phyloP scores from a whole-genome alignment of 1,139 yeast genomes.

The Sugiyamaella novakii region DNA sequence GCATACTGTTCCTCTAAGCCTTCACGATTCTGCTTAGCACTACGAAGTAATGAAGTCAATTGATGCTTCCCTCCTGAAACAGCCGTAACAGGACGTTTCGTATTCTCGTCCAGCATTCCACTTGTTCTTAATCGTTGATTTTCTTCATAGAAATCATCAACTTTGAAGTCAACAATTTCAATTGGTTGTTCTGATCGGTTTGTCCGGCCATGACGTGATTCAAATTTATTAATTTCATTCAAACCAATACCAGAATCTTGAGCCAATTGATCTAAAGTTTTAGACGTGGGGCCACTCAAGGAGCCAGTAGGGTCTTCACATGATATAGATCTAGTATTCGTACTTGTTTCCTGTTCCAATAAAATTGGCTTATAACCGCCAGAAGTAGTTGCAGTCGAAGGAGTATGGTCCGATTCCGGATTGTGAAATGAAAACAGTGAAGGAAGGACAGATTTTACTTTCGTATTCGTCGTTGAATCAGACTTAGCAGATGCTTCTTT shows the following conservation, averaged over 20 bases:
- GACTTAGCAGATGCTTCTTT: not conserved
- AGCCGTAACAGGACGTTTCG: constrained; percentile 34
- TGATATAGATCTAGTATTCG: no score
- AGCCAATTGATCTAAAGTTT: constrained; percentile 14
- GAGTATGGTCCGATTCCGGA: constrained; percentile 4
- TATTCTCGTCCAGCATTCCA: constrained; percentile 32
- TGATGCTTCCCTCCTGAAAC: constrained; percentile 40
- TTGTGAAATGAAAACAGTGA: constrained; percentile 24
- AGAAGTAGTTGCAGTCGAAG: constrained; percentile 17
- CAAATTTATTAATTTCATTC: constrained; percentile 16
- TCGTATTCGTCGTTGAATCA: not conserved
- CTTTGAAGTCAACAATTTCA: constrained; percentile 36
- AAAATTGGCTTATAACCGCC: constrained; percentile 23
- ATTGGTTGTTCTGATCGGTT: constrained; percentile 17
- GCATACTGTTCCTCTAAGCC: constrained; percentile 37
- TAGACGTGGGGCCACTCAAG: no score
- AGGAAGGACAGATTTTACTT: constrained; percentile 13
- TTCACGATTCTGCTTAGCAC: constrained; percentile 37
- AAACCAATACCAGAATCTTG: constrained; percentile 13
- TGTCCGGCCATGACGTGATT: constrained; percentile 13
- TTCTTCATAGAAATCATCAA: constrained; percentile 36
- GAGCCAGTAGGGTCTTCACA: no score
- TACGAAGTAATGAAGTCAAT: constrained; percentile 35
- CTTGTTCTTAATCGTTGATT: constrained; percentile 30
- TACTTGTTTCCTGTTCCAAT: no score